Evolutionary conservation across 148 eudicot species (phyloP).

Genomic region (Spergularia bocconei): DNA sequence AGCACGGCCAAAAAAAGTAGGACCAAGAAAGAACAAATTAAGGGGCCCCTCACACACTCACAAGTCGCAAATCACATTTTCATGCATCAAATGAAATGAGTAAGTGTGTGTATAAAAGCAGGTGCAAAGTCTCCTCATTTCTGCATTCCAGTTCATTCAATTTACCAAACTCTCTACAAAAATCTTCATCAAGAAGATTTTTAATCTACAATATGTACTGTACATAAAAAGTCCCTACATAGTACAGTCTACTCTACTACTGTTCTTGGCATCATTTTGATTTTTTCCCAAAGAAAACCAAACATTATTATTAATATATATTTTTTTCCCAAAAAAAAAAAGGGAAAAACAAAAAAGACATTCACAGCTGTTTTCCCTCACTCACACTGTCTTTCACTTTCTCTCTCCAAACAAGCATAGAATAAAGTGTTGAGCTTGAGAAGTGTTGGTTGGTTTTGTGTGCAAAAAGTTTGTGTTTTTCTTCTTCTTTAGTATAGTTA

Average conservation of each 20-base stretch:
- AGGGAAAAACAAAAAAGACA: conserved; percentile 1
- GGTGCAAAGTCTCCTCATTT: conserved; percentile 22
- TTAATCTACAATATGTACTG: background rate
- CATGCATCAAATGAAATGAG: conserved; percentile 4
- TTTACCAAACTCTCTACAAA: background rate
- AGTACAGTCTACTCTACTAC: background rate
- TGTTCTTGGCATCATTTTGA: background rate
- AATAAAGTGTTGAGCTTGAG: conserved; percentile 39
- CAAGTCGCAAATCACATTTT: background rate
- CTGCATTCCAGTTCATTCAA: conserved; percentile 23
- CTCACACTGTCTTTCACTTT: background rate
- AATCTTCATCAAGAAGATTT: background rate
- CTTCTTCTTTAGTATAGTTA: background rate
- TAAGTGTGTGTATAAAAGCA: conserved; percentile 34
- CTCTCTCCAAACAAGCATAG: conserved; percentile 40
- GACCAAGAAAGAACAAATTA: background rate
- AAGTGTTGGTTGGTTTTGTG: background rate
- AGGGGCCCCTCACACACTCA: conserved; percentile 13
- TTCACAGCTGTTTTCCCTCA: conserved; percentile 38
- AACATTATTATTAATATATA: background rate
- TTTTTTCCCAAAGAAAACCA: background rate
- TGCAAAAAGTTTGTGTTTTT: conserved; percentile 14
- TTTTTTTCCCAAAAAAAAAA: background rate
- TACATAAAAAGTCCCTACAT: background rate
- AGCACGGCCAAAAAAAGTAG: background rate